Evolutionary conservation across 2,329 filamentous ascomycete species (phyloP).

Genomic region (Mycosphaerella arachidis): DNA sequence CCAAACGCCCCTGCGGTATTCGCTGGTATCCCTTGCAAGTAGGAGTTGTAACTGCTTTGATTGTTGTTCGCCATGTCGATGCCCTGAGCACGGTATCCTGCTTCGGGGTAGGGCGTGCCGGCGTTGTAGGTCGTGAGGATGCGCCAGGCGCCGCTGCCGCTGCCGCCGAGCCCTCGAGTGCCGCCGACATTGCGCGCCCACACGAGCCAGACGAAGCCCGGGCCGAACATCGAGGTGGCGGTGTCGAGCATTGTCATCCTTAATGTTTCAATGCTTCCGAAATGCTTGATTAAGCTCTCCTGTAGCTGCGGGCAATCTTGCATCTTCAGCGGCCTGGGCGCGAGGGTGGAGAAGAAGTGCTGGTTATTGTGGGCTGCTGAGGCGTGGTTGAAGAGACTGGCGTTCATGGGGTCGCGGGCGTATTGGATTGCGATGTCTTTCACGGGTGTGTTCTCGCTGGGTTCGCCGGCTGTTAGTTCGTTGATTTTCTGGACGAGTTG

Average conservation of each 20-base stretch:
- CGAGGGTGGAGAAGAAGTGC: slow-evolving; percentile 64
- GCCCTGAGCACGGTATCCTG: slow-evolving; percentile 69
- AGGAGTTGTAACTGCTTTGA: slow-evolving; percentile 19
- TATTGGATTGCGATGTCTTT: slow-evolving; percentile 68
- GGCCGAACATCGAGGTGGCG: slow-evolving; percentile 88
- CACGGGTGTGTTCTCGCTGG: slow-evolving; percentile 56
- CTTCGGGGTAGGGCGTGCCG: slow-evolving; percentile 79
- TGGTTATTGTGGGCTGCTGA: slow-evolving; percentile 93
- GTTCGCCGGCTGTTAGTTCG: slow-evolving; percentile 63
- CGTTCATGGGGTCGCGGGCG: slow-evolving; percentile 72
- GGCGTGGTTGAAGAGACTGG: slow-evolving; percentile 88
- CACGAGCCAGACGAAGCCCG: slow-evolving; percentile 95
- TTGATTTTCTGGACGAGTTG: slow-evolving; percentile 74
- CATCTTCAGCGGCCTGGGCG: slow-evolving; percentile 28
- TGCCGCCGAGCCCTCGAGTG: neutral
- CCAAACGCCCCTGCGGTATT: slow-evolving; percentile 42
- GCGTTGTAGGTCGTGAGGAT: slow-evolving; percentile 88
- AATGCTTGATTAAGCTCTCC: slow-evolving; percentile 61
- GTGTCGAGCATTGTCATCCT: slow-evolving; percentile 73
- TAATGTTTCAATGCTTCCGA: slow-evolving; percentile 79
- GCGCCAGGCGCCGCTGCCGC: slow-evolving; percentile 50
- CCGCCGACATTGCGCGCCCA: slow-evolving; percentile 25
- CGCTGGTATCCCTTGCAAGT: slow-evolving; percentile 20
- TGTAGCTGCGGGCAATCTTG: slow-evolving; percentile 57
- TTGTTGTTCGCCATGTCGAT: slow-evolving; percentile 65